Conservation (phyloP, 2,329 filamentous ascomycete genomes). For the Fusarium cyanostomum region DNA sequence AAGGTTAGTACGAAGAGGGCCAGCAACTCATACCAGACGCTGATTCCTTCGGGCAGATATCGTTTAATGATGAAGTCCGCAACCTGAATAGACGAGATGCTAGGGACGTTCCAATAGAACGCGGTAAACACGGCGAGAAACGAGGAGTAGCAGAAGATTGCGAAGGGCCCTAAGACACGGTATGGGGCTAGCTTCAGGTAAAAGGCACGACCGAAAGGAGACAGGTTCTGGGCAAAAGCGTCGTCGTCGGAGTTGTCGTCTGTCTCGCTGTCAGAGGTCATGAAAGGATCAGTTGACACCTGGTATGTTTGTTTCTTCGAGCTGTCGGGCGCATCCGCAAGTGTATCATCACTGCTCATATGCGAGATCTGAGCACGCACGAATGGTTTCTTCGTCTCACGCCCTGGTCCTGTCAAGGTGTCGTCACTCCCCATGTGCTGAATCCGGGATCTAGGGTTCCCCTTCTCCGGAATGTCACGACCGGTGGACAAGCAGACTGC, state of each 20-base stretch:
- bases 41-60: constrained; percentile 35
- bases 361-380: constrained; percentile 23
- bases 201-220: constrained; percentile 65
- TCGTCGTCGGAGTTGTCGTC: constrained; percentile 7
- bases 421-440: constrained; percentile 36
- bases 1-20: constrained; percentile 54
- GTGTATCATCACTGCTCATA: constrained; percentile 41
- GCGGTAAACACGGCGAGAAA: constrained; percentile 56
- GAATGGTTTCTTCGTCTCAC: constrained; percentile 11
- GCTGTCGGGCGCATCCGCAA: constrained; percentile 25
- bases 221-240: constrained; percentile 31
- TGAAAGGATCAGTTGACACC: constrained; percentile 5
- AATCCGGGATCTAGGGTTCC: constrained; percentile 3
- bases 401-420: constrained; percentile 24
- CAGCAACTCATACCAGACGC: constrained; percentile 46
- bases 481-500: constrained; percentile 54
- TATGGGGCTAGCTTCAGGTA: constrained; percentile 62
- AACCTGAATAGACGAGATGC: constrained; percentile 59
- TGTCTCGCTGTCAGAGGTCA: constrained; percentile 33
- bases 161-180: constrained; percentile 57
- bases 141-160: constrained; percentile 61
- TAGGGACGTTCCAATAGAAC: constrained; percentile 62
- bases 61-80: constrained; percentile 48
- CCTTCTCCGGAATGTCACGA: constrained; percentile 9
- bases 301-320: constrained; percentile 7